Base-by-base conservation (phyloP, 306 rosid genomes). In the Cyclanthera cordifolia region DNA sequence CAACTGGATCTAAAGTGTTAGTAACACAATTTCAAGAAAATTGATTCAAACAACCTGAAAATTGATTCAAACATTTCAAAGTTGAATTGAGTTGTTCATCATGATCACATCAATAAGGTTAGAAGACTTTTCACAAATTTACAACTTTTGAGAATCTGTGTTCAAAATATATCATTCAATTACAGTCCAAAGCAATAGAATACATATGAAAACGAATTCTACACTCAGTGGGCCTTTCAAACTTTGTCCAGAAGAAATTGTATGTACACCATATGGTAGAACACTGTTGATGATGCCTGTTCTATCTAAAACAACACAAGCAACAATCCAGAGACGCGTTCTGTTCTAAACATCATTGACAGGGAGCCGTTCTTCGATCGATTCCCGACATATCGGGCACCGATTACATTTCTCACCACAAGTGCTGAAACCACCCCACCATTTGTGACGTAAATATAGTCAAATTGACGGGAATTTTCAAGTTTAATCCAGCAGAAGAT, bases 321-420 rank as follows among this genome's bases (percentile, higher is more conserved):
- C 66, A 58, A 58, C 66, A 32, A 58, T 58, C 46, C 66, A 58
- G 37, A 5, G 46, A 43, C 14, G 8, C 4, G 23, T 67, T 48
- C 3, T 43, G 30, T 52, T 30, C 81, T 85, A 90, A 74, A 85
- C 89, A 78, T 88, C 88, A 77, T 71, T 75, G 63, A 88, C 77
- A 19, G 87, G 87, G 82, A 91, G 60, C 71, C 85, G 76, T 70
- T 86, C 84, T 71, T 88, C 87, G 28, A 91, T 85, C 32, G 69
- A 6, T 56, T 83, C 81, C 1, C 97, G 97, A 78, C 96, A 91
- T 47, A 85, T 81, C 27, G 97, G 97, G 83, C 97, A 91, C 71
- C 75, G 79, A 63, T 82, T 80, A 70, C 97, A 91, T 77, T 86
- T 91, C 63, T 75, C 88, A 67, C 94, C 72, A 78, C 97, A 88